Evolutionary conservation across 2,329 filamentous ascomycete genomes (phyloP), one percentile per base, ranked within the genome.

Genomic region (Fusarium albidum): DNA sequence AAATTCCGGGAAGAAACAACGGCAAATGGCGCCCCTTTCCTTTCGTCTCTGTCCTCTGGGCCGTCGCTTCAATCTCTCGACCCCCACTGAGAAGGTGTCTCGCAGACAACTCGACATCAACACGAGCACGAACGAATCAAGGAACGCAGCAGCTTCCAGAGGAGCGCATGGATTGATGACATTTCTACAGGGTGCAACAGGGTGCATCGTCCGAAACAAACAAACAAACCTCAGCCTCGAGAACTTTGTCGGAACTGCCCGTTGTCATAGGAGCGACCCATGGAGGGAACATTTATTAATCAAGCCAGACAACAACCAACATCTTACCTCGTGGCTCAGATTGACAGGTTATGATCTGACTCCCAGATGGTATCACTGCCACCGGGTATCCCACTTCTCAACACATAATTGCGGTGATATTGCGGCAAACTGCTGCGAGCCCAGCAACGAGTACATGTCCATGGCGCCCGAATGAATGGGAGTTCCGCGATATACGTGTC

Each of bases 41-140:
- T 21, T n/a, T n/a, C n/a, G n/a, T n/a, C n/a, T n/a, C 21, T 21
- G 5, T 21, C 4, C 21, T 21, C 21, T 21, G 21, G 7, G 7
- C 5, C 5, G 21, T 21, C 21, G 21, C 4, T 7, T 21, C 21
- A 21, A 21, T 12, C 40, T 26, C 41, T 44, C 12, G 21, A 14
- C 32, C 43, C 43, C 25, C 32, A 46, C 43, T 15, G 29, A 32
- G 29, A 32, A 17, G 15, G n/a, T 18, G n/a, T 35, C 25, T 37
- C 25, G 27, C 43, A 32, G 21, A 46, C 21, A 45, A 45, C 31
- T 25, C 14, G 27, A 21, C 15, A 45, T 27, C n/a, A 14, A 14
- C 33, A 42, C 46, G 25, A 33, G 17, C 33, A 21, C 38, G 31
- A 29, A 26, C 53, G 41, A 57, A 38, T 35, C 52, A 35, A 34